phyloP scores from a whole-genome alignment of 2,329 filamentous ascomycete genomes.

The Nigrospora sphaerica region DNA sequence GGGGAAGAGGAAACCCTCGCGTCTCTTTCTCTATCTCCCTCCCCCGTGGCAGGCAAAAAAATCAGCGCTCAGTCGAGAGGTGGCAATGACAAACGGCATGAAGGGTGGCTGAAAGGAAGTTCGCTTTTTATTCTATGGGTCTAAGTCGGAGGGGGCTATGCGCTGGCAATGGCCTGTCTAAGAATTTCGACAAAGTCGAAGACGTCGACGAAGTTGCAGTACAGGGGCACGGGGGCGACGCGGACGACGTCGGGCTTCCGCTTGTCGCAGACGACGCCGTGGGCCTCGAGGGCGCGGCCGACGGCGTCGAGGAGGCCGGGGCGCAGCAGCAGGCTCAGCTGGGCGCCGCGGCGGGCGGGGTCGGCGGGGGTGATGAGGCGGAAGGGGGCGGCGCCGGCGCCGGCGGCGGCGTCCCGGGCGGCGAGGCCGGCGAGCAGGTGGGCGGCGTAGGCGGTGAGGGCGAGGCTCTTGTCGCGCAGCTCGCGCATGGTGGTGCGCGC shows the following conservation, averaged over 20 bases:
- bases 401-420: constrained; percentile 18
- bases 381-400: constrained; percentile 29
- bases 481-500: constrained; percentile 61
- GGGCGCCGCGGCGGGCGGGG: constrained; percentile 63
- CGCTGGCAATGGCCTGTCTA: background rate
- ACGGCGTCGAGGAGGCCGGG: constrained; percentile 66
- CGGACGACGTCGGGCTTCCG: constrained; percentile 79
- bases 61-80: too few relatives aligned
- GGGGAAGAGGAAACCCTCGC: too few relatives aligned
- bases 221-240: constrained; percentile 76
- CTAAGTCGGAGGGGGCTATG: too few relatives aligned
- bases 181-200: constrained; percentile 41
- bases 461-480: constrained; percentile 63
- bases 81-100: too few relatives aligned
- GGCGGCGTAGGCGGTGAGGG: constrained; percentile 72
- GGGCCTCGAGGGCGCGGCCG: constrained; percentile 53
- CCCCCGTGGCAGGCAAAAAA: too few relatives aligned
- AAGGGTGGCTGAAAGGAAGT: too few relatives aligned
- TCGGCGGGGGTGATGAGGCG: constrained; percentile 63
- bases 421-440: constrained; percentile 47
- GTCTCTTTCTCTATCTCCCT: too few relatives aligned
- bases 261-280: constrained; percentile 74
- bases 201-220: constrained; percentile 74
- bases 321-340: constrained; percentile 66
- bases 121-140: too few relatives aligned